Evolutionary conservation across 495 filamentous ascomycete species (phyloP).

Genomic region (Aspergillus sclerotioniger): DNA sequence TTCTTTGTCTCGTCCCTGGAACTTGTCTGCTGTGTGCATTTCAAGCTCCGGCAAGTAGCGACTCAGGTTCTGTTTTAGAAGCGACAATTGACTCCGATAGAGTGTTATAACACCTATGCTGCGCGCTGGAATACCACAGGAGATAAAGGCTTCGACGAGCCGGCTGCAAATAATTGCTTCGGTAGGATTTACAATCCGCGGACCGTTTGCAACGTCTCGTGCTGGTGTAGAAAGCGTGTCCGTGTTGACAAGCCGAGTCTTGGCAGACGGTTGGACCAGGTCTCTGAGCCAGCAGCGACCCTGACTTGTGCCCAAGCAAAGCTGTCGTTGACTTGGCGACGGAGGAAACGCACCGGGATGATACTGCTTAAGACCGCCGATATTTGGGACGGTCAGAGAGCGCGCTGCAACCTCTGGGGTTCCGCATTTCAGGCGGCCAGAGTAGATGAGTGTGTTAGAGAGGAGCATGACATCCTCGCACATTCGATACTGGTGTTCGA

Average conservation of each 20-base stretch:
- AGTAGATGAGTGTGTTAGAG: constrained; percentile 90
- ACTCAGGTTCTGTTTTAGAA: constrained; percentile 56
- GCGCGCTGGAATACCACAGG: constrained; percentile 65
- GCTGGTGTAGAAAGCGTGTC: constrained; percentile 64
- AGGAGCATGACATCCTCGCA: constrained; percentile 93
- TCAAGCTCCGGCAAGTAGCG: constrained; percentile 62
- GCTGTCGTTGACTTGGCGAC: constrained; percentile 26
- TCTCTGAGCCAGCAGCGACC: constrained; percentile 80
- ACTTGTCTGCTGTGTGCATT: constrained; percentile 94
- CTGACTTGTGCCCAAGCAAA: constrained; percentile 52
- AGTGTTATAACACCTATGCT: constrained; percentile 98
- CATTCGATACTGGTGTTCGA: constrained; percentile 98
- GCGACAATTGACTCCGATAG: constrained; percentile 84
- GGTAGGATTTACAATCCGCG: constrained; percentile 79
- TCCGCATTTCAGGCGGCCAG: constrained; percentile 84
- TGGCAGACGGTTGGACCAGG: constrained; percentile 63
- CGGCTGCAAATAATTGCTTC: constrained; percentile 75
- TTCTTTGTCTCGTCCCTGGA: constrained; percentile 94
- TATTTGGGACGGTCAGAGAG: constrained; percentile 57
- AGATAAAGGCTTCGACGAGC: constrained; percentile 74
- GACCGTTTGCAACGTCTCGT: constrained; percentile 69
- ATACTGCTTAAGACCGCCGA: constrained; percentile 55
- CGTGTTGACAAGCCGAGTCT: constrained; percentile 85
- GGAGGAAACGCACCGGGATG: constrained; percentile 43
- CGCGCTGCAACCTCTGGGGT: constrained; percentile 68